Conservation (phyloP, 495 filamentous ascomycete species). For the Penicillium samsonianum region DNA sequence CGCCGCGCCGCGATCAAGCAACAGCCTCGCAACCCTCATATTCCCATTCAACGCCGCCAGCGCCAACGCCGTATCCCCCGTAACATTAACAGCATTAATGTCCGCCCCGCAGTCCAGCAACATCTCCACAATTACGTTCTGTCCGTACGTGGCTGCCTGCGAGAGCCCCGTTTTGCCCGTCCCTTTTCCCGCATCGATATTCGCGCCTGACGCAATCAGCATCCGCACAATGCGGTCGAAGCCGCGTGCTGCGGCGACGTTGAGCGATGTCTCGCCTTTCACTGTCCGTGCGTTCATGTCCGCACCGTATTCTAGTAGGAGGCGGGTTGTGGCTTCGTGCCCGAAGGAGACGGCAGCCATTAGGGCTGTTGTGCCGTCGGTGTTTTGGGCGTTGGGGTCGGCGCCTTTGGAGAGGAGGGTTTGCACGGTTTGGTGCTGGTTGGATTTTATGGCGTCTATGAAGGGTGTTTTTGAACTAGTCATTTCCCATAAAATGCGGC, state of each 20-base stretch:
- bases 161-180: slow-evolving; percentile 16
- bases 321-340: slow-evolving; percentile 22
- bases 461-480: slow-evolving; percentile 17
- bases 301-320: slow-evolving; percentile 34
- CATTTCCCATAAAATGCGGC: slow-evolving; percentile 17
- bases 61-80: slow-evolving; percentile 42
- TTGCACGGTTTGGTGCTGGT: slow-evolving; percentile 6
- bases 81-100: slow-evolving; percentile 38
- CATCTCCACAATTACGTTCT: slow-evolving; percentile 36
- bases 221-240: slow-evolving; percentile 34
- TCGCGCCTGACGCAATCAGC: slow-evolving; percentile 31
- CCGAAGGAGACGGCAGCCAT: slow-evolving; percentile 34
- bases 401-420: slow-evolving; percentile 37
- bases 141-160: slow-evolving; percentile 37
- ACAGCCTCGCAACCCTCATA: slow-evolving; percentile 37
- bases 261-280: slow-evolving; percentile 34
- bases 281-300: slow-evolving; percentile 15
- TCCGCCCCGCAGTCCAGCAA: slow-evolving; percentile 45
- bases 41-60: slow-evolving; percentile 41
- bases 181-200: slow-evolving; percentile 10
- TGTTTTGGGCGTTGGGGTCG: slow-evolving; percentile 37
- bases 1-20: slow-evolving; percentile 39
- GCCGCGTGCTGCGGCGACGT: slow-evolving; percentile 35
- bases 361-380: slow-evolving; percentile 36
- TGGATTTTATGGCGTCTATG: slow-evolving; percentile 14